Percentiles rank a stretch among this genome's conserved stretches.
These are phyloP conservation scores for Candida golubevii DNA, from an alignment of 805 yeast species.

Conservation along the genomic window DNA sequence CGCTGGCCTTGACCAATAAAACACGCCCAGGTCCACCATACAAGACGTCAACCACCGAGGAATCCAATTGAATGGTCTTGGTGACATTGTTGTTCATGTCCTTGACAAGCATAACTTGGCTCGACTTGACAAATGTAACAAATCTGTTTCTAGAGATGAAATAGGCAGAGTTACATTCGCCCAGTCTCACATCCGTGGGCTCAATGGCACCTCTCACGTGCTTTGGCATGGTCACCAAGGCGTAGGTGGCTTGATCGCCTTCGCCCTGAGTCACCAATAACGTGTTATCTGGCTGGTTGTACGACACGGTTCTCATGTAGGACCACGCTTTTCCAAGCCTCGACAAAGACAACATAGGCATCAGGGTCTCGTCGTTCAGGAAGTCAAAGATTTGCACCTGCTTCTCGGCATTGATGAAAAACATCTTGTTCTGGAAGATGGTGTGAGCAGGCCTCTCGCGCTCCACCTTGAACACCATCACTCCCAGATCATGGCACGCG, in stretches of 20 bases:
- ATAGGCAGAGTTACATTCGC: slow-evolving; percentile 79
- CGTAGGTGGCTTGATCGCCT: slow-evolving; percentile 62
- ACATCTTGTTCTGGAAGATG: slow-evolving; percentile 65
- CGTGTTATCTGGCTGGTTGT: slow-evolving; percentile 89
- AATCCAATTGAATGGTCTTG: slow-evolving; percentile 69
- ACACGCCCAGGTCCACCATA: slow-evolving; percentile 81
- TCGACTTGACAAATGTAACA: slow-evolving; percentile 65
- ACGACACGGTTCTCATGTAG: slow-evolving; percentile 77
- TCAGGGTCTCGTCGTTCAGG: slow-evolving; percentile 54
- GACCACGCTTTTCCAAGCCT: slow-evolving; percentile 84
- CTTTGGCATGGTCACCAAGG: slow-evolving; percentile 73
- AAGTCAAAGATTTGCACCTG: slow-evolving; percentile 81
- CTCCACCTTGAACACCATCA: slow-evolving; percentile 94
- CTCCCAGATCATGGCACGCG: slow-evolving; percentile 95
- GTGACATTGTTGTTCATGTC: slow-evolving; percentile 81
- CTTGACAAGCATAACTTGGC: slow-evolving; percentile 71
- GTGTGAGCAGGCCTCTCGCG: slow-evolving; percentile 95
- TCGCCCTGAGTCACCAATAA: slow-evolving; percentile 78
- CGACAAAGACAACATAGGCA: slow-evolving; percentile 80
- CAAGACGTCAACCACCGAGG: slow-evolving; percentile 65
- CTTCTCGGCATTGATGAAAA: slow-evolving; percentile 76
- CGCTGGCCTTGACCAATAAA: slow-evolving; percentile 63
- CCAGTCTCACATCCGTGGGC: slow-evolving; percentile 74
- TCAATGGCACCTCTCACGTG: slow-evolving; percentile 92
- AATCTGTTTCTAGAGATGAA: slow-evolving; percentile 95